Base-by-base conservation (phyloP, 305 asterid species). In the Fraxinus sp. region DNA sequence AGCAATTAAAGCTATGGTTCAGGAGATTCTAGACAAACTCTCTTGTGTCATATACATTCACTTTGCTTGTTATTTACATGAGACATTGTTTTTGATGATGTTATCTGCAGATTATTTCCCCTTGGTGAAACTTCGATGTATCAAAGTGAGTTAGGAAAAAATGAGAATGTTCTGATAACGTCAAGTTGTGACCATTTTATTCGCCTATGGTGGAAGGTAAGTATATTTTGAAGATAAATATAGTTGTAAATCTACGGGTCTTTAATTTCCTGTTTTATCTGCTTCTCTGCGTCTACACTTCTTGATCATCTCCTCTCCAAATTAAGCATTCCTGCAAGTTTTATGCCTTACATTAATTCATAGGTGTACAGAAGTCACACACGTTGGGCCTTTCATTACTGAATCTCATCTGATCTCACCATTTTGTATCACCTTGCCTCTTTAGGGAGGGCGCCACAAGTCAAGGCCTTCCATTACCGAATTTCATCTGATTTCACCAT, bases 201-300 rank as follows among this genome's bases (percentile, higher is more conserved):
- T 85, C 96, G 98, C 55, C 88, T 95, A 57, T 95, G 96, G 96
- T 90, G 87, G 77, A 92, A 93, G 97, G 98, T 93, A 88, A 78
- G 22, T 32, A 16, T 76, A 26, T 46, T 79, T 55, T n/a, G 33
- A 57, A 49, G 39, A 52, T 75, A 52, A 77, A 33, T 76, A 28
- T 24, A 35, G 78, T 71, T 14, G 18, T 14, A 24, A 4, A 33
- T 68, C 13, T 28, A 11, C 28, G 35, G 3, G 46, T 66, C 18
- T 28, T 11, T 3, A n/a, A 28, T 66, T 24, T 28, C 74, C 13
- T 9, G 18, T 62, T 20, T 62, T 8, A 26, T 62, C 11, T 8
- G 13, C 33, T 62, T 62, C 72, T 62, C 1, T 7, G 13, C 5
- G 80, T 83, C 39, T 49, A 20, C 79, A 32, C 77, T 64, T 37